Conservation (phyloP, 2,329 filamentous ascomycete genomes). For the Diaporthe vaccinii region DNA sequence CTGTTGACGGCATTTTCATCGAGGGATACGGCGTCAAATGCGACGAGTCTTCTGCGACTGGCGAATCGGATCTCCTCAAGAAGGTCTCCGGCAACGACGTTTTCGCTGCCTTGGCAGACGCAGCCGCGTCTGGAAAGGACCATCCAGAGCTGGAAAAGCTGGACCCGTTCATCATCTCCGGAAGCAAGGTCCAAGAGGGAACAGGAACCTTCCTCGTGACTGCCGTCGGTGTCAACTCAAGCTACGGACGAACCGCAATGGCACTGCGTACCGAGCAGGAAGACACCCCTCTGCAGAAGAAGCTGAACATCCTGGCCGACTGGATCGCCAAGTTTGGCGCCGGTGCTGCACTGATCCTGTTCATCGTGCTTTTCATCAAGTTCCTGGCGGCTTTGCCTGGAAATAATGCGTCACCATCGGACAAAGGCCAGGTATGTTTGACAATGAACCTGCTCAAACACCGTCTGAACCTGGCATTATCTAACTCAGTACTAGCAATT, state of each 20-base stretch:
- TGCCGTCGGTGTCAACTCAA: slow-evolving; percentile 67
- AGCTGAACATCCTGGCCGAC: slow-evolving; percentile 64
- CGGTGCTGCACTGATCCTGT: slow-evolving; percentile 80
- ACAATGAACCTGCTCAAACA: too few species aligned
- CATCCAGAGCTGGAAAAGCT: slow-evolving; percentile 56
- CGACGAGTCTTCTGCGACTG: slow-evolving; percentile 81
- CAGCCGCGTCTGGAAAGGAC: slow-evolving; percentile 58
- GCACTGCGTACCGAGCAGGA: slow-evolving; percentile 66
- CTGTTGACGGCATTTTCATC: slow-evolving; percentile 79
- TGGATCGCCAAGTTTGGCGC: slow-evolving; percentile 68
- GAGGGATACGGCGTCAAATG: slow-evolving; percentile 68
- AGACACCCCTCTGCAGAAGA: slow-evolving; percentile 66
- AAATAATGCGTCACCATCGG: slow-evolving; percentile 60
- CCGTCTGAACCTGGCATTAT: not conserved
- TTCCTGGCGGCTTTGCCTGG: slow-evolving; percentile 71
- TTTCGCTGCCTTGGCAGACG: slow-evolving; percentile 66
- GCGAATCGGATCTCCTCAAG: slow-evolving; percentile 79
- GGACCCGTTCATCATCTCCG: slow-evolving; percentile 75
- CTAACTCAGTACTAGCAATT: slow-evolving; percentile 53
- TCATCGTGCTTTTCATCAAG: slow-evolving; percentile 83
- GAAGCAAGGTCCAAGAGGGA: slow-evolving; percentile 68
- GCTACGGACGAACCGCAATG: slow-evolving; percentile 69
- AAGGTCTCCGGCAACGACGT: slow-evolving; percentile 74
- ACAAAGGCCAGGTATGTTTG: slow-evolving; percentile 65
- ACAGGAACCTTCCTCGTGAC: slow-evolving; percentile 68